These are phyloP conservation scores for Mrakia blollopis DNA, from an alignment of 768 basidiomycete genomes.

Conservation along the genomic window DNA sequence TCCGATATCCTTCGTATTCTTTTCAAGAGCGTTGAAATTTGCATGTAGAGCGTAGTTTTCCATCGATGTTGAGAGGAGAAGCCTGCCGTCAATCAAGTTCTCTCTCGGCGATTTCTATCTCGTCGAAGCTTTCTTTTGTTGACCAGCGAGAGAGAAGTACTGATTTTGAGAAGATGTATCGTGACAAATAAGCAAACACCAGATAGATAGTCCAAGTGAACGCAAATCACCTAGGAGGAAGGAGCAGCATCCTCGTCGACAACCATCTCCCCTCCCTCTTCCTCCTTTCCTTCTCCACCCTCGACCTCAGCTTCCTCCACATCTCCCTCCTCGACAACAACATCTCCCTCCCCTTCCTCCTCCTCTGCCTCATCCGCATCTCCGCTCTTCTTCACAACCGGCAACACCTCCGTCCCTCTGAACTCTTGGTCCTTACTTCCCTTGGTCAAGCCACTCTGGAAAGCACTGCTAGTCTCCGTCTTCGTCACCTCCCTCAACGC, in stretches of 20 bases:
- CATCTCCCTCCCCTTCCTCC: neutral
- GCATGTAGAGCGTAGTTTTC: no score
- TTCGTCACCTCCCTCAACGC: slow-evolving; percentile 91
- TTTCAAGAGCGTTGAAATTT: no score
- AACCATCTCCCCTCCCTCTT: slow-evolving; percentile 1
- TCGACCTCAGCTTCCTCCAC: neutral
- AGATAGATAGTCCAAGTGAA: no score
- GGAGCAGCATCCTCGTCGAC: neutral
- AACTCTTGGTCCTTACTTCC: slow-evolving; percentile 78
- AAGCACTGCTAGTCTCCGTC: slow-evolving; percentile 88
- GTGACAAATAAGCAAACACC: no score
- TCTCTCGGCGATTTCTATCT: no score
- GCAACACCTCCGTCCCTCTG: slow-evolving; percentile 50
- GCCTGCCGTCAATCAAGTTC: no score
- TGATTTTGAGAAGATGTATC: no score
- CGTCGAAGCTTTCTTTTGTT: no score
- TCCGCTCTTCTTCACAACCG: neutral
- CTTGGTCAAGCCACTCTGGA: slow-evolving; percentile 72
- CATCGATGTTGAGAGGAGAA: no score
- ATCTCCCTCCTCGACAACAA: neutral
- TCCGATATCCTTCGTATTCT: no score
- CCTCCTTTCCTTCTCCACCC: neutral
- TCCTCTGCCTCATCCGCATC: neutral
- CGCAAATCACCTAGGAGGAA: no score
- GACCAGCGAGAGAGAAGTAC: no score